These are phyloP conservation scores for Grigorovia jiainica DNA, from an alignment of 805 yeast genomes.

Conservation along the genomic window DNA sequence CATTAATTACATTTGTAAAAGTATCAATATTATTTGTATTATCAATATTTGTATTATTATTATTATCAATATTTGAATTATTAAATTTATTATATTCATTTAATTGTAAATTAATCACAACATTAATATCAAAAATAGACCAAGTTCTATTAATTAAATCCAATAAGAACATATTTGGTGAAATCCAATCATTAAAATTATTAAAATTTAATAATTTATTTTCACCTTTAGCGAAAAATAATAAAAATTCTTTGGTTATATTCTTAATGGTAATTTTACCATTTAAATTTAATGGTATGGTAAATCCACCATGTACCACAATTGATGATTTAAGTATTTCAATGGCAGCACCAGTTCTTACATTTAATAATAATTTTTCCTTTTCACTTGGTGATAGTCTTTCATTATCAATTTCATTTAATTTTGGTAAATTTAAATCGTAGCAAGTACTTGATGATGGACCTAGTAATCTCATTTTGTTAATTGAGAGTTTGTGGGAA, in stretches of 20 bases:
- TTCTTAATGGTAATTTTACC: constrained; percentile 31
- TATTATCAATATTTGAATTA: not conserved
- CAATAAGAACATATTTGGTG: constrained; percentile 55
- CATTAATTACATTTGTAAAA: constrained; percentile 4
- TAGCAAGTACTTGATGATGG: constrained; percentile 59
- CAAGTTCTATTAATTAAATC: constrained; percentile 52
- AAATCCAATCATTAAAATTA: constrained; percentile 35
- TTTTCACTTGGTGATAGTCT: constrained; percentile 32
- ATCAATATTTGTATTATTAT: not conserved
- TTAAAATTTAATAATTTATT: constrained; percentile 17
- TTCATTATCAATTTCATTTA: not conserved
- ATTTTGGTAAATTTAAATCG: constrained; percentile 45
- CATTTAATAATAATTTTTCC: constrained; percentile 44
- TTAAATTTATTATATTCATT: not conserved
- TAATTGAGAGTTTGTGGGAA: not conserved
- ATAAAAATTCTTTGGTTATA: constrained; percentile 32
- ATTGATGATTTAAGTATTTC: constrained; percentile 49
- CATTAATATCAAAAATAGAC: constrained; percentile 28
- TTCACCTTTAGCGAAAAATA: constrained; percentile 21
- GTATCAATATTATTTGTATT: not conserved
- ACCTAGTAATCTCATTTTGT: constrained; percentile 48
- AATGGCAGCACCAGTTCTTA: constrained; percentile 61
- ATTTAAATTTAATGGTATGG: constrained; percentile 43
- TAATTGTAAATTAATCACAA: not conserved
- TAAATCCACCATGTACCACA: constrained; percentile 60